Evolutionary conservation across 768 basidiomycete species (phyloP).

Genomic region (Pleurotus cornucopiae): DNA sequence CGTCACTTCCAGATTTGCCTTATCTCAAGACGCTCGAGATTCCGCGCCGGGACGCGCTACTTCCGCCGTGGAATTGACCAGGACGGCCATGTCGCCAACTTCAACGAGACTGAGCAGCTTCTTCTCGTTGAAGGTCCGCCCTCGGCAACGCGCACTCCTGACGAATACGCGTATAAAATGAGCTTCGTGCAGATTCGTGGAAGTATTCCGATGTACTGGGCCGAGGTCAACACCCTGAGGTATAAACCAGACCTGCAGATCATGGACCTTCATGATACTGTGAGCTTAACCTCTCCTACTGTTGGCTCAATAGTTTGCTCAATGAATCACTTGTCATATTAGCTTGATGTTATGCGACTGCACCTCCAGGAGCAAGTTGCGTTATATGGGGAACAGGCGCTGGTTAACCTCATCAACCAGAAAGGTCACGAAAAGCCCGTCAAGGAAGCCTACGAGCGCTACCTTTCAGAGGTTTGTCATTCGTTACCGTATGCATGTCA

Average conservation of each 20-base stretch:
- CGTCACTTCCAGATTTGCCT: conserved; percentile 79
- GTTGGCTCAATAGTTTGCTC: background rate
- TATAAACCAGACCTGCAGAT: conserved; percentile 96
- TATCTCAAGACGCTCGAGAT: conserved; percentile 90
- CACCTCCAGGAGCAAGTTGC: conserved; percentile 75
- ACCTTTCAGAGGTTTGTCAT: conserved; percentile 55
- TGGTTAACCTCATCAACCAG: conserved; percentile 93
- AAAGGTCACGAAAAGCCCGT: conserved; percentile 90
- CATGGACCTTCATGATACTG: conserved; percentile 89
- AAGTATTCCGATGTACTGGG: conserved; percentile 94
- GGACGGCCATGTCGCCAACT: conserved; percentile 90
- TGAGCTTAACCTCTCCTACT: conserved; percentile 28
- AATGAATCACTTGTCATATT: background rate
- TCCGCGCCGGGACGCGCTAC: conserved; percentile 94
- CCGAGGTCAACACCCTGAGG: conserved; percentile 89
- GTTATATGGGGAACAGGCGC: conserved; percentile 70
- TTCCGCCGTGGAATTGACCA: conserved; percentile 91
- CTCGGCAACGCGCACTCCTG: conserved; percentile 32
- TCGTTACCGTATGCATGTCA: background rate
- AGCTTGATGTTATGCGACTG: conserved; percentile 67
- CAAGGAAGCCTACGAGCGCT: conserved; percentile 91
- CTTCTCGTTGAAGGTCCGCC: conserved; percentile 65
- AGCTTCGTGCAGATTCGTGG: conserved; percentile 94
- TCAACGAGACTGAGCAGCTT: conserved; percentile 97
- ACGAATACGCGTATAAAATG: conserved; percentile 55